Percentiles rank a stretch among this genome's conserved stretches.
phyloP scores from a whole-genome alignment of 2,329 filamentous ascomycete genomes.

The Stagonosporopsis chrysanthemi region DNA sequence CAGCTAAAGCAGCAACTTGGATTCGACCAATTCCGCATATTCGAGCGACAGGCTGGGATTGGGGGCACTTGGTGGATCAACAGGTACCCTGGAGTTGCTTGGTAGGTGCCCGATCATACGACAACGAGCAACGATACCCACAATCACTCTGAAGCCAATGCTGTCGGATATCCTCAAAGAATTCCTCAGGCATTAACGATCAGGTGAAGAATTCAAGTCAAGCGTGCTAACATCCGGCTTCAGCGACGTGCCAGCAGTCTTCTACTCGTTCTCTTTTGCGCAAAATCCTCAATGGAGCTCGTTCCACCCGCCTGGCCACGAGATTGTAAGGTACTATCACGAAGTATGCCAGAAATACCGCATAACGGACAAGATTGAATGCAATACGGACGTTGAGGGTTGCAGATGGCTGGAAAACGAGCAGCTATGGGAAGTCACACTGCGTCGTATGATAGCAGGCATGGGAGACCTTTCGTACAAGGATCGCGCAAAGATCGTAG shows the following conservation, averaged over 20 bases:
- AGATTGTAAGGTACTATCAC: conserved; percentile 62
- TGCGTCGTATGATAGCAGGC: conserved; percentile 60
- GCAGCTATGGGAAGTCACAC: conserved; percentile 62
- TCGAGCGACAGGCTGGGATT: conserved; percentile 64
- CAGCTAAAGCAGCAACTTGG: conserved; percentile 65
- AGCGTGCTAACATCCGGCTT: conserved; percentile 22
- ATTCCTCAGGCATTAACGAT: not conserved
- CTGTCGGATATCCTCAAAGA: too few relatives aligned
- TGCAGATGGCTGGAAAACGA: conserved; percentile 62
- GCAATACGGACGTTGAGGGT: conserved; percentile 64
- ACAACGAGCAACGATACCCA: not conserved
- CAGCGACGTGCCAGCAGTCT: conserved; percentile 58
- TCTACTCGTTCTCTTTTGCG: conserved; percentile 65
- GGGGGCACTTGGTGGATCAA: conserved; percentile 73
- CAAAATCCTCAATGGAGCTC: conserved; percentile 61
- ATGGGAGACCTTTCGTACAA: conserved; percentile 61
- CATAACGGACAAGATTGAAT: conserved; percentile 65
- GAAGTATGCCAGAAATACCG: conserved; percentile 61
- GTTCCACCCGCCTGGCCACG: conserved; percentile 57
- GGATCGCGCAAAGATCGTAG: conserved; percentile 55
- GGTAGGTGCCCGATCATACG: conserved; percentile 26
- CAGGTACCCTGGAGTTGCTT: conserved; percentile 60
- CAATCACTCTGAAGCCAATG: not conserved
- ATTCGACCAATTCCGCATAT: conserved; percentile 67
- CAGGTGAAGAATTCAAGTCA: not conserved